Conservation (phyloP, 371 early-diverging fungal species). For the Scutellospora calospora region DNA sequence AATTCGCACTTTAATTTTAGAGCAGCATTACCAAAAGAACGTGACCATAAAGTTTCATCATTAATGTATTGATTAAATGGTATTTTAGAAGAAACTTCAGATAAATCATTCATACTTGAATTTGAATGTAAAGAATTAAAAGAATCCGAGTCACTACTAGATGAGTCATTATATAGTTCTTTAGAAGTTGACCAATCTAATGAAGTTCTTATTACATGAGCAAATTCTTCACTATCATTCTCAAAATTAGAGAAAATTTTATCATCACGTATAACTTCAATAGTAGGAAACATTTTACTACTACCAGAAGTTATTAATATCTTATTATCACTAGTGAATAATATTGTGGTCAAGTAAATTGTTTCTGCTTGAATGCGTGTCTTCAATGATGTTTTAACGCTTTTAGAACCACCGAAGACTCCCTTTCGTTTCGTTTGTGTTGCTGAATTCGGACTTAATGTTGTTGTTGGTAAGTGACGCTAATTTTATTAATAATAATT, state of each 20-base stretch:
- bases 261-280: constrained; percentile 36
- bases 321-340: constrained; percentile 43
- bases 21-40: constrained; percentile 31
- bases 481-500: not conserved
- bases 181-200: constrained; percentile 42
- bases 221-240: constrained; percentile 41
- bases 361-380: constrained; percentile 36
- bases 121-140: constrained; percentile 32
- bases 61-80: not conserved
- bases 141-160: constrained; percentile 38
- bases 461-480: constrained; percentile 16
- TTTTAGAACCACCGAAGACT: constrained; percentile 31
- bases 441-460: constrained; percentile 9
- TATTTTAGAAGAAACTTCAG: not conserved
- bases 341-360: constrained; percentile 32
- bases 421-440: constrained; percentile 36
- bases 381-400: constrained; percentile 38
- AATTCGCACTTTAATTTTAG: constrained; percentile 42
- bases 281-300: constrained; percentile 40
- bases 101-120: not conserved
- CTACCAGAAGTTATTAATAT: constrained; percentile 39
- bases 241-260: constrained; percentile 35
- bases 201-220: constrained; percentile 40
- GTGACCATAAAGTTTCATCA: constrained; percentile 39
- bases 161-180: constrained; percentile 28